phyloP scores from a whole-genome alignment of 257 asterid species.

The Mitragyna speciosa region DNA sequence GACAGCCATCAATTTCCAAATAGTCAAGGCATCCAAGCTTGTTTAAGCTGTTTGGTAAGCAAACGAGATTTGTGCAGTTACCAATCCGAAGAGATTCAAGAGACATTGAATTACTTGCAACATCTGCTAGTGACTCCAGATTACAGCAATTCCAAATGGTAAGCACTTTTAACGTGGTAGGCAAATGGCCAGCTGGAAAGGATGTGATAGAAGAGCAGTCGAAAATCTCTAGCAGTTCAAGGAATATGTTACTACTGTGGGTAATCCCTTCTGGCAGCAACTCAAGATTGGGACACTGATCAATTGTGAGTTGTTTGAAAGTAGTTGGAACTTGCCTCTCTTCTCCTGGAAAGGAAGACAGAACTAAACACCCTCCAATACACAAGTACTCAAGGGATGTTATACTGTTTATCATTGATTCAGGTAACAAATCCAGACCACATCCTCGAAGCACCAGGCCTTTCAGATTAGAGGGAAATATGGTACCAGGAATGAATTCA shows the following conservation, averaged over 20 bases:
- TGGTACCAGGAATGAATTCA: slow-evolving; percentile 30
- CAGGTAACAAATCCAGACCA: slow-evolving; percentile 42
- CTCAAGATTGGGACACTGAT: slow-evolving; percentile 43
- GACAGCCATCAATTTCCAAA: slow-evolving; percentile 49
- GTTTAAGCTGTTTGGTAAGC: slow-evolving; percentile 39
- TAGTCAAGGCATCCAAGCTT: slow-evolving; percentile 36
- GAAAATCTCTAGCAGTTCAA: slow-evolving; percentile 45
- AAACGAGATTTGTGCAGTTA: slow-evolving; percentile 42
- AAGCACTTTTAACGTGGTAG: slow-evolving; percentile 41
- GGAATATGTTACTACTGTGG: slow-evolving; percentile 33
- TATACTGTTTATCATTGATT: slow-evolving; percentile 34
- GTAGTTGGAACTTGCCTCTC: slow-evolving; percentile 37
- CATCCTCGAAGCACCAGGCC: slow-evolving; percentile 52
- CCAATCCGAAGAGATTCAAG: slow-evolving; percentile 46
- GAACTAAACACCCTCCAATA: slow-evolving; percentile 45
- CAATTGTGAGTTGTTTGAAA: slow-evolving; percentile 45
- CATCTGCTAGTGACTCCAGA: slow-evolving; percentile 47
- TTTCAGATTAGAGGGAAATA: slow-evolving; percentile 43
- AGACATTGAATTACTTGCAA: slow-evolving; percentile 31
- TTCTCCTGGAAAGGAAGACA: slow-evolving; percentile 38
- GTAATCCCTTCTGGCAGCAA: slow-evolving; percentile 50
- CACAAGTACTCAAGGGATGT: slow-evolving; percentile 37
- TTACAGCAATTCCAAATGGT: slow-evolving; percentile 50
- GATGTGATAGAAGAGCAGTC: slow-evolving; percentile 45
- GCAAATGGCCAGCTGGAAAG: slow-evolving; percentile 42